These are phyloP conservation scores for Lodderomyces metapsilosis DNA, from an alignment of 1,139 yeast species.

Conservation along the genomic window DNA sequence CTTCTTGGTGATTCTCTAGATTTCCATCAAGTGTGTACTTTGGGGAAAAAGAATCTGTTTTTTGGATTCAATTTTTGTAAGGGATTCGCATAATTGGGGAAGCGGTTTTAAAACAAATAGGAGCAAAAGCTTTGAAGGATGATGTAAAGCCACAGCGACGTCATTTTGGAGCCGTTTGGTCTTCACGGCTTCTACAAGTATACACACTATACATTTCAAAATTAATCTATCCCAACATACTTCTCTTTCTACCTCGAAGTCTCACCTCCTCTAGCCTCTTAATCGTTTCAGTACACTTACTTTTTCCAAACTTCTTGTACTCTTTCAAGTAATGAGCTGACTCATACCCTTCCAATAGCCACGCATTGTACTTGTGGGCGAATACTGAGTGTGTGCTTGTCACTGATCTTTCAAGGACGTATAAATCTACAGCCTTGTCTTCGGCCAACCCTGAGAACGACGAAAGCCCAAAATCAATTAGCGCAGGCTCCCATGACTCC, in stretches of 20 bases:
- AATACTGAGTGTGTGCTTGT: conserved; percentile 83
- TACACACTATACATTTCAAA: not conserved
- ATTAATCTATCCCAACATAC: conserved; percentile 25
- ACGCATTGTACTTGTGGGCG: conserved; percentile 60
- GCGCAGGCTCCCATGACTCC: conserved; percentile 39
- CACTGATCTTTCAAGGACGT: conserved; percentile 90
- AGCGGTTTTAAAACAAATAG: too few species aligned
- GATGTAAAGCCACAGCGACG: too few species aligned
- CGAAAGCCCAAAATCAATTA: conserved; percentile 91
- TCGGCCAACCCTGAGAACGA: conserved; percentile 77
- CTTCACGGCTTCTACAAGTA: too few species aligned
- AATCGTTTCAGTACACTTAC: conserved; percentile 54
- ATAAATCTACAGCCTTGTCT: conserved; percentile 94
- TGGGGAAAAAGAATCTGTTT: too few species aligned
- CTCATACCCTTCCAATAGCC: conserved; percentile 76
- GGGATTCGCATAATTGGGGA: too few species aligned
- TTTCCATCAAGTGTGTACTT: too few species aligned
- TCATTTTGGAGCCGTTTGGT: too few species aligned
- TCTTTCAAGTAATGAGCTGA: conserved; percentile 30
- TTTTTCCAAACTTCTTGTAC: conserved; percentile 29
- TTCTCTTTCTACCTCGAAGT: conserved; percentile 89
- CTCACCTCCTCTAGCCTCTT: conserved; percentile 79
- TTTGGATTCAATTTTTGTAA: too few species aligned
- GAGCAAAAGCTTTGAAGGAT: too few species aligned
- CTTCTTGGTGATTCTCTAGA: too few species aligned